Evolutionary conservation across 139 green algal genomes (phyloP).

Genomic region (Ettlia oleoabundans): DNA sequence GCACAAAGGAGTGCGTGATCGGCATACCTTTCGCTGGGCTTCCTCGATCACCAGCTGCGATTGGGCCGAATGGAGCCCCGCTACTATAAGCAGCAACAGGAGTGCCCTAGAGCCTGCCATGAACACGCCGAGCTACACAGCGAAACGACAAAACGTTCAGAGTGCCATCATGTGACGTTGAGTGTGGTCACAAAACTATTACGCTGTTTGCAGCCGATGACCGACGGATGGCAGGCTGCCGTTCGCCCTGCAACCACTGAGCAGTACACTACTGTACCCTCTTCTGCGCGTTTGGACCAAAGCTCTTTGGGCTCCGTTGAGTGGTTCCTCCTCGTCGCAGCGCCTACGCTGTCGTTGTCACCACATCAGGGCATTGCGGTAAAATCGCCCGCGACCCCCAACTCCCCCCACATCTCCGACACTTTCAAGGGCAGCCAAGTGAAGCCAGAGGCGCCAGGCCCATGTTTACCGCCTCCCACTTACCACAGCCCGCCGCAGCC

Average conservation of each 20-base stretch:
- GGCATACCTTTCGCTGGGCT: background rate
- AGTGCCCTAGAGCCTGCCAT: background rate
- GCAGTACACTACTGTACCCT: too few species aligned
- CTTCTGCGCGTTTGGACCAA: too few species aligned
- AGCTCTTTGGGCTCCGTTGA: too few species aligned
- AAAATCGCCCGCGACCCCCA: too few species aligned
- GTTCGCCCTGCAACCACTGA: too few species aligned
- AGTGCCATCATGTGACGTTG: too few species aligned
- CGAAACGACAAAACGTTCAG: too few species aligned
- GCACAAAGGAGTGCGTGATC: background rate
- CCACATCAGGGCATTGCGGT: background rate
- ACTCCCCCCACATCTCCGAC: background rate
- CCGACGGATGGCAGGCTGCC: too few species aligned
- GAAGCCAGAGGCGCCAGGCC: background rate
- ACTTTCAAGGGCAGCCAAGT: background rate
- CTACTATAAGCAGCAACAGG: background rate
- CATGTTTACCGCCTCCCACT: background rate
- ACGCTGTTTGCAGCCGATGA: too few species aligned
- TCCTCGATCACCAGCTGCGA: constrained; percentile 21
- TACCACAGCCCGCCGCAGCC: background rate
- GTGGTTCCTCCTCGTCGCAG: too few species aligned
- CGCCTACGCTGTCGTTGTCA: background rate
- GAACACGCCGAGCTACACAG: too few species aligned
- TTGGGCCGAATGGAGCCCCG: background rate
- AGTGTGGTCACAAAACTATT: too few species aligned